Evolutionary conservation across 768 basidiomycete genomes (phyloP), one percentile per base, ranked within the genome.

Genomic region (Trametes villosa): DNA sequence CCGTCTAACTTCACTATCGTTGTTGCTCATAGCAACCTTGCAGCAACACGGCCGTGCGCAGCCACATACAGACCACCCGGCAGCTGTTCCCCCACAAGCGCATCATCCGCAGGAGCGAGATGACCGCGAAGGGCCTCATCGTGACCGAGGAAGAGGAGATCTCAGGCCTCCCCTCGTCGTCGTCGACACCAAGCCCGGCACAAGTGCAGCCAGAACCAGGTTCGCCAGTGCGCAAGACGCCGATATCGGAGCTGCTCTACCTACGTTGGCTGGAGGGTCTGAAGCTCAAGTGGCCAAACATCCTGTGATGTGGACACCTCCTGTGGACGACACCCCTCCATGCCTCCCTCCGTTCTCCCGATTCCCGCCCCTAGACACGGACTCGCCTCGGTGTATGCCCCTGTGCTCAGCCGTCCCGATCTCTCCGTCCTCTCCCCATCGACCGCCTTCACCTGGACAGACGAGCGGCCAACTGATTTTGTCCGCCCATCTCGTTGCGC

Each of bases 191-290:
- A 0, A 64, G 67, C 44, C 60, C 72, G 7, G 66, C 73, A 1
- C 63, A 71, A 17, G 63, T 78, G 6, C 70, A 67, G 52, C 24
- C 63, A 34, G 81, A 85, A 30, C 69, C 79, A 31, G 66, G 62
- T 46, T 67, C 69, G 26, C 79, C 81, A 13, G 72, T 79, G 54
- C 83, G 85, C 63, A 90, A 88, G 72, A 95, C 93, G 56, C 94
- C 96, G 7, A 94, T 98, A 29, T 92, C 94, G 22, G 96, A 98
- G 72, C 82, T 98, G 64, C 78, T 98, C n/a, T 98, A 98, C 73
- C 88, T 96, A 83, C 86, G 96, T 49, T 98, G 96, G 96, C 78
- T 98, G 26, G 92, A 97, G 70, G 95, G 95, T 3, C 76, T 97
- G 53, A 89, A 86, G 75, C 78, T 95, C 70, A 95, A 93, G 72